Evolutionary conservation across 148 eudicot genomes (phyloP), one percentile per base, ranked within the genome.

Genomic region (Rhododendron vialii): DNA sequence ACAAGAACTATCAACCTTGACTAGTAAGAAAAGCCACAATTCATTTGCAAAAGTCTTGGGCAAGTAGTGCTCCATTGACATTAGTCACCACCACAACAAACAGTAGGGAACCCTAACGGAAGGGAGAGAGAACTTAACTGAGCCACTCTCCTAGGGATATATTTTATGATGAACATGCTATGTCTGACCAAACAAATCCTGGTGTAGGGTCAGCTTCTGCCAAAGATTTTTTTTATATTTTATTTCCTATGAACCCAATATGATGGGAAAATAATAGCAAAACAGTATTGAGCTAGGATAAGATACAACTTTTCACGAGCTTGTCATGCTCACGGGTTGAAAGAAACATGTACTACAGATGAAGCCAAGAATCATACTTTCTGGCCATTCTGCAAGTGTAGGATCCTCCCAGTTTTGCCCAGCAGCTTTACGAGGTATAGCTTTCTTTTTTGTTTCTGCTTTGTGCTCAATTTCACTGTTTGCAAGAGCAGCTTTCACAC

Each of bases 341-440:
- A 82, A 61, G 20, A 20, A 82, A 35, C 43, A 22, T 20, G 24
- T 11, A 59, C 15, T 28, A 35, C 8, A 22, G 17, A 63, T 61
- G 33, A 82, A 10, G 35, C 36, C 1, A 12, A 22, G 53, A 63
- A 73, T 55, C 92, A 45, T 94, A 96, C 99, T 96, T 89, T 96
- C 99, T 18, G 99, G 99, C 99, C 99, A 96, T 48, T 96, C 98
- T 17, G 98, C 95, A 79, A 96, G 98, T 35, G 98, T 95, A 18
- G 99, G 96, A 87, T 96, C 99, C 92, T 96, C 98, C 99, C 99
- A 96, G 61, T 88, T 74, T 87, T 95, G 98, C 81, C 99, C 99
- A 77, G 99, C 98, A 80, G 98, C 99, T 88, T 93, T 95, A 41
- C 98, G 94, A 85, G 99, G 98, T 51, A 96, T 85, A 18, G 98